A percentile compares a stretch with the other conserved stretches of the same genome.
Conservation (phyloP, 257 asterid genomes). For the Penstemon barbatus region DNA sequence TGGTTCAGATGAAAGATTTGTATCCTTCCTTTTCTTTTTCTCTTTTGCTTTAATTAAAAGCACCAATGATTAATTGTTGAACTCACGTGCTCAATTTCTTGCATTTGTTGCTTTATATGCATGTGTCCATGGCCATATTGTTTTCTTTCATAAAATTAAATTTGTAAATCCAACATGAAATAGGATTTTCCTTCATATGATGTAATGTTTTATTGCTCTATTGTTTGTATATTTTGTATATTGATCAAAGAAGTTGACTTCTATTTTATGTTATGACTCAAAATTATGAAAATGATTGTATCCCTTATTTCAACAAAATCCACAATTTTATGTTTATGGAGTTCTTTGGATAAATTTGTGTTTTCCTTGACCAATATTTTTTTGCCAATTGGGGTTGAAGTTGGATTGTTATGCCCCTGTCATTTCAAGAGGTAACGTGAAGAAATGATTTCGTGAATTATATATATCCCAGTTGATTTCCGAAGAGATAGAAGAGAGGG, state of each 20-base stretch:
- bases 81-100: background rate
- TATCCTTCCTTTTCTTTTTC: conserved; percentile 48
- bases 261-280: background rate
- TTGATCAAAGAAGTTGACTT: no score
- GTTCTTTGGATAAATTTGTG: background rate
- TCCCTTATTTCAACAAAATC: background rate
- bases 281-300: background rate
- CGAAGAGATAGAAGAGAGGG: no score
- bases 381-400: conserved; percentile 43
- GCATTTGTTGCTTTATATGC: background rate
- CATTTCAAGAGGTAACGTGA: conserved; percentile 76
- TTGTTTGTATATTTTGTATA: background rate
- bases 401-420: conserved; percentile 86
- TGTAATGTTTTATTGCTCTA: conserved; percentile 3
- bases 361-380: conserved; percentile 53
- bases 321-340: background rate
- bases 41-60: background rate
- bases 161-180: background rate
- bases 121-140: background rate
- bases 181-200: background rate
- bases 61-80: background rate
- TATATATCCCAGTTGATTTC: background rate
- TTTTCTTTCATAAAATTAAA: conserved; percentile 3
- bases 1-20: conserved; percentile 92
- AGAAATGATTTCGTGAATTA: background rate